These are phyloP conservation scores for Xylaria sp. DNA, from an alignment of 2,329 filamentous ascomycete species.

Conservation along the genomic window DNA sequence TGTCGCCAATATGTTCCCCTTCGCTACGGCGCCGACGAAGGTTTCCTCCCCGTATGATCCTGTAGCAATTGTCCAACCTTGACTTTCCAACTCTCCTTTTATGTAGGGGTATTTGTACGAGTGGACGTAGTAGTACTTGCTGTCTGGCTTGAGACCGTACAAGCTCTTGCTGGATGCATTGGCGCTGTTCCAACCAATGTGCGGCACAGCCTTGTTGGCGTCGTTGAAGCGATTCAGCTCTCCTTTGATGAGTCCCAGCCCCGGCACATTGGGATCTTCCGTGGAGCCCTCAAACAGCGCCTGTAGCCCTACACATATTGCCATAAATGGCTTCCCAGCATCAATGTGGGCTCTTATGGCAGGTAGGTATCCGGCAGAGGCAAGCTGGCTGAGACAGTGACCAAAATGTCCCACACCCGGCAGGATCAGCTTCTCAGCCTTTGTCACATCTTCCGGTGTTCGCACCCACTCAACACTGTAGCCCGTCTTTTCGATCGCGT, in stretches of 20 bases:
- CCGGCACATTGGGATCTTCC: constrained; percentile 77
- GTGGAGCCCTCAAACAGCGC: constrained; percentile 87
- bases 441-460: constrained; percentile 82
- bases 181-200: constrained; percentile 98
- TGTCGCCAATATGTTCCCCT: constrained; percentile 86
- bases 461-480: constrained; percentile 94
- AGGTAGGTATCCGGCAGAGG: constrained; percentile 83
- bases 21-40: constrained; percentile 90
- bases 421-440: constrained; percentile 93
- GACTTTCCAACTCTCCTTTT: constrained; percentile 76
- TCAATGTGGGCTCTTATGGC: constrained; percentile 85
- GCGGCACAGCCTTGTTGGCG: constrained; percentile 87
- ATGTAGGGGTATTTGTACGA: constrained; percentile 87
- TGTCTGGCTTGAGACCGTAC: constrained; percentile 81
- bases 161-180: constrained; percentile 69
- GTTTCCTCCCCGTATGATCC: constrained; percentile 87
- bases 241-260: constrained; percentile 79
- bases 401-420: constrained; percentile 98
- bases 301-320: constrained; percentile 94
- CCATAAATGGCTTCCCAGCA: constrained; percentile 96
- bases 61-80: constrained; percentile 93
- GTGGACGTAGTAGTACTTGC: constrained; percentile 99
- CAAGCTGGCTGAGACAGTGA: constrained; percentile 89
- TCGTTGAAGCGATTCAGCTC: constrained; percentile 81
- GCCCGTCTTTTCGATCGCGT: constrained; percentile 95